Evolutionary conservation across 2,329 filamentous ascomycete genomes (phyloP).

Genomic region (Xylaria arbuscula): DNA sequence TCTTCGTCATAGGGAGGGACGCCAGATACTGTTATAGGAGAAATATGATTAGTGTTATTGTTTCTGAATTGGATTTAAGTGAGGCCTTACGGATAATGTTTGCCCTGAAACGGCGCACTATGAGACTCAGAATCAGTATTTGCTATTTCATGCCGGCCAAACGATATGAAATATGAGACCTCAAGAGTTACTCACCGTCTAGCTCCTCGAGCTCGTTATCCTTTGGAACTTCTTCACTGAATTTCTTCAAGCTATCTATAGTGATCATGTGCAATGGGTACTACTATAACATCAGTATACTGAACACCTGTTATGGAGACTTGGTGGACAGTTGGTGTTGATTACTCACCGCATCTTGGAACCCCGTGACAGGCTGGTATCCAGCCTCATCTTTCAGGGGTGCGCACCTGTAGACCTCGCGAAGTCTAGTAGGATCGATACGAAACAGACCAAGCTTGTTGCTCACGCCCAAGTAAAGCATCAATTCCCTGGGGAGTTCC

Average conservation of each 20-base stretch:
- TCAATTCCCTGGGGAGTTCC: constrained; percentile 71
- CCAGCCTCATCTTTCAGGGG: constrained; percentile 68
- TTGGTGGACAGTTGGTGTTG: background rate
- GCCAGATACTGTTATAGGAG: constrained; percentile 64
- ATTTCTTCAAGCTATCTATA: constrained; percentile 70
- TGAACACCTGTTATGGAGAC: background rate
- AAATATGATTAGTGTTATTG: constrained; percentile 2
- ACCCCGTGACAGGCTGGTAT: constrained; percentile 73
- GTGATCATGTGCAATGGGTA: constrained; percentile 78
- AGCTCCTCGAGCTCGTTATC: constrained; percentile 62
- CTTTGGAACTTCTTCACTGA: constrained; percentile 67
- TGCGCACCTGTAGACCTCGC: constrained; percentile 70
- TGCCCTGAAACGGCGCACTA: constrained; percentile 71
- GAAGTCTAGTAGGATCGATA: constrained; percentile 66
- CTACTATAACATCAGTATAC: constrained; percentile 51
- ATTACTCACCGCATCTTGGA: constrained; percentile 73
- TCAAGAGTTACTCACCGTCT: constrained; percentile 50
- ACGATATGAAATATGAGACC: background rate
- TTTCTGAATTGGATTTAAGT: background rate
- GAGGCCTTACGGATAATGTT: constrained; percentile 72
- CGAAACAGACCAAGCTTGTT: constrained; percentile 76
- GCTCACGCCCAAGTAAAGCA: constrained; percentile 73
- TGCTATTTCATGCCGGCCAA: background rate
- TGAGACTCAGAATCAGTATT: background rate
- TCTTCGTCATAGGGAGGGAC: constrained; percentile 75